These are phyloP conservation scores for Hypoxylon rickii DNA, from an alignment of 495 filamentous ascomycete genomes.

Conservation along the genomic window DNA sequence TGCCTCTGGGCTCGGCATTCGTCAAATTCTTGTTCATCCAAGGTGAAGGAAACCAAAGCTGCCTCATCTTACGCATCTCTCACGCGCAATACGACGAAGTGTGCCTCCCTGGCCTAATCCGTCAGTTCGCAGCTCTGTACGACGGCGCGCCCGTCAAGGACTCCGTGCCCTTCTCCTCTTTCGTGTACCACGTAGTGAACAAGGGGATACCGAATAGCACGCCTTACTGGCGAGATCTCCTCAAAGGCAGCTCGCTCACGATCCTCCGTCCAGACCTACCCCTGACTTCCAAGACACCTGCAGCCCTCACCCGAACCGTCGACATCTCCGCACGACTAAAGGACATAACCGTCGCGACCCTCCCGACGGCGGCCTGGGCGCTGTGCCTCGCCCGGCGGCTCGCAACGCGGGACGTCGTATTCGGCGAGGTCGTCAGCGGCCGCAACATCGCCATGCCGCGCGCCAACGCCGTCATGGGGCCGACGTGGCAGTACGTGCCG, in stretches of 20 bases:
- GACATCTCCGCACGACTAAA: conserved; percentile 45
- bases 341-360: conserved; percentile 60
- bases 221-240: conserved; percentile 63
- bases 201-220: conserved; percentile 40
- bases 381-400: conserved; percentile 59
- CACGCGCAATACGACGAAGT: conserved; percentile 79
- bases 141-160: conserved; percentile 26
- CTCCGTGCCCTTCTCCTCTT: conserved; percentile 64
- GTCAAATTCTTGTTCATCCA: conserved; percentile 65
- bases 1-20: conserved; percentile 65
- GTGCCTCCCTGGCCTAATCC: conserved; percentile 66
- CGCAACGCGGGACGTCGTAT: conserved; percentile 55
- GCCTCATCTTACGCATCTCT: conserved; percentile 69
- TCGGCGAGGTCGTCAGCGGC: conserved; percentile 64
- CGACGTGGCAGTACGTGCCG: conserved; percentile 51
- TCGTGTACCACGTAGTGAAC: conserved; percentile 53
- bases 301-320: conserved; percentile 49
- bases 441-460: conserved; percentile 56
- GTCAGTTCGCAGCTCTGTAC: conserved; percentile 45
- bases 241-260: conserved; percentile 56
- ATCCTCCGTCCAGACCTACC: conserved; percentile 43
- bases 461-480: conserved; percentile 52
- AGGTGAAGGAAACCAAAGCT: conserved; percentile 53
- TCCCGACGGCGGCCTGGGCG: conserved; percentile 68
- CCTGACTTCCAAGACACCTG: conserved; percentile 35